Evolutionary conservation across 2,329 filamentous ascomycete species (phyloP).

Genomic region (Sphaerulina populicola): DNA sequence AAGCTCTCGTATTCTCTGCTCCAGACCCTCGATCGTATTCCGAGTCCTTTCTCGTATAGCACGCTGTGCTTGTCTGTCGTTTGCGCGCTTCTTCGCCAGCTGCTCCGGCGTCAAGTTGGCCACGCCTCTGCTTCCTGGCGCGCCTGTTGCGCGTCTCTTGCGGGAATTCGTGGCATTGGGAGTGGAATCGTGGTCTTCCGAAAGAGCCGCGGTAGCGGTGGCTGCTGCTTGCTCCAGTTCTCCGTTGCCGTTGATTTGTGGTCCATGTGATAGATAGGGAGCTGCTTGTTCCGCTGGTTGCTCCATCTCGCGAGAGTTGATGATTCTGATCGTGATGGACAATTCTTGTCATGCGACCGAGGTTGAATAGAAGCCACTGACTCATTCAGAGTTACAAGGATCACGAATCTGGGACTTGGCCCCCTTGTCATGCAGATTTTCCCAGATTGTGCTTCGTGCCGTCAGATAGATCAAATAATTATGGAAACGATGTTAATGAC

Average conservation of each 20-base stretch:
- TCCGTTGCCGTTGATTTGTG: background rate
- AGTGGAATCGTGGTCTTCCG: constrained; percentile 16
- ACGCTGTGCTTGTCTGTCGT: constrained; percentile 80
- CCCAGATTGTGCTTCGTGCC: no score
- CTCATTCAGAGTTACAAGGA: background rate
- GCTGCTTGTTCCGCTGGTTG: background rate
- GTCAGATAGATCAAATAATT: no score
- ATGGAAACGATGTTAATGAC: no score
- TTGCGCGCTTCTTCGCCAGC: constrained; percentile 80
- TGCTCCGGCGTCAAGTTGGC: constrained; percentile 82
- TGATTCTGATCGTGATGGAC: background rate
- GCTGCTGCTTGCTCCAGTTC: constrained; percentile 40
- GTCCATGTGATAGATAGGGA: constrained; percentile 1
- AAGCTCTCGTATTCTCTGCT: constrained; percentile 64
- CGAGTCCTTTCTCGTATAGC: constrained; percentile 77
- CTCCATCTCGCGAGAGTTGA: constrained; percentile 1
- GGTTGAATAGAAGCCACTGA: constrained; percentile 1
- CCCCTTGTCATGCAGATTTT: no score
- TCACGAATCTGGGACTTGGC: no score
- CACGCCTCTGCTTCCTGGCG: constrained; percentile 55
- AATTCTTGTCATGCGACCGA: constrained; percentile 1
- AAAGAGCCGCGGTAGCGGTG: constrained; percentile 29
- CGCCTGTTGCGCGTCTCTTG: constrained; percentile 32
- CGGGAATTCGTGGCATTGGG: constrained; percentile 22
- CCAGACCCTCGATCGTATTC: constrained; percentile 66